Base-by-base conservation (phyloP, 2,329 filamentous ascomycete species). In the Monosporascus sp. region DNA sequence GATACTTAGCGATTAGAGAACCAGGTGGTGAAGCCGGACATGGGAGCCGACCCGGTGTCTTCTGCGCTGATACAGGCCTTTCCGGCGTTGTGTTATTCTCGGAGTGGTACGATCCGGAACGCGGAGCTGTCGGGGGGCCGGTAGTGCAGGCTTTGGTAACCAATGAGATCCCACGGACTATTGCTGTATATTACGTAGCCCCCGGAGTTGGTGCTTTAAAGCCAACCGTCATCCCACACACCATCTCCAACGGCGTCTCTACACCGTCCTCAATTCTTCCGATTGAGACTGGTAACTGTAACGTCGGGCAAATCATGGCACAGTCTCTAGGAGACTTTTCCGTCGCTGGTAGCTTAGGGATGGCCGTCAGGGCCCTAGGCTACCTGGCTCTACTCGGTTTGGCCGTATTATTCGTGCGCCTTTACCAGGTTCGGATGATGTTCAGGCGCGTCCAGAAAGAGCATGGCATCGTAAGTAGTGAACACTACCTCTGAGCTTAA, bases 391-490 rank as follows among this genome's bases (percentile, higher is more conserved):
- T 59, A 7, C n/a, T 59, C 20, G 54, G 50, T 17, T 18, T 66
- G 8, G 55, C 44, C 6, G 47, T 54, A 7, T 68, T 68, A 51
- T 59, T 67, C 49, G 60, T 60, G 44, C 55, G 60, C 38, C 57
- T 68, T 6, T 64, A 63, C 48, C 60, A 61, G 46, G 55, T 59
- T 22, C 64, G 67, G 14, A 61, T 57, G 51, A 34, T 57, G 38
- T 62, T 65, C 11, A 60, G 65, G 38, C 57, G 55, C 8, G 53
- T 59, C 7, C 49, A 50, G 38, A 64, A 55, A 15, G 55, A 65
- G 46, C 53, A 66, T 58, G 63, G 60, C 41, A 55, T 66, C 39
- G 65, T 69, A 53, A 51, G 66, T 62, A 18, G 11, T 15, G 17
- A 27, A 47, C 24, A 49, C 46, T 45, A 14, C 41, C 20, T 34